Conservation (phyloP, 2,329 filamentous ascomycete genomes). For the Diplodia corticola region DNA sequence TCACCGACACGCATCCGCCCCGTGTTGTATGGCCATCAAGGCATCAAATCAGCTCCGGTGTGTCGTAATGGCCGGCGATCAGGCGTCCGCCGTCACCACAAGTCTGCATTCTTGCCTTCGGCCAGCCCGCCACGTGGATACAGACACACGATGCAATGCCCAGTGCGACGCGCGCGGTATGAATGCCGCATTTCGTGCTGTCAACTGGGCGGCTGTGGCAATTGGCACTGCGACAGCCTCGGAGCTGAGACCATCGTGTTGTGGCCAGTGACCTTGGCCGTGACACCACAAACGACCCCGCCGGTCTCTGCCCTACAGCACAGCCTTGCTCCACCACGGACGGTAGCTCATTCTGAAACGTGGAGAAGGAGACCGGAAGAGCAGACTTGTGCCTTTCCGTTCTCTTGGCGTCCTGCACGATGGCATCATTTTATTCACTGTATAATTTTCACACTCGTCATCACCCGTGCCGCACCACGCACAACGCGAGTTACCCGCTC, state of each 20-base stretch:
- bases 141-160: background rate
- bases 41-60: background rate
- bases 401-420: background rate
- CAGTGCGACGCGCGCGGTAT: background rate
- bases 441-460: background rate
- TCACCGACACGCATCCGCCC: constrained; percentile 2
- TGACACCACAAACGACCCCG: background rate
- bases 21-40: background rate
- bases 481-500: background rate
- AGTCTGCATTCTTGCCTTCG: background rate
- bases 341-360: background rate
- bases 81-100: background rate
- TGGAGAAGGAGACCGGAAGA: background rate
- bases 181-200: background rate
- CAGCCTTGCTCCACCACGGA: background rate
- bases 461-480: background rate
- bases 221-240: too few relatives aligned
- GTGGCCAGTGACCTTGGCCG: background rate
- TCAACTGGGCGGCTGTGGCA: background rate
- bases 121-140: background rate
- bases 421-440: background rate
- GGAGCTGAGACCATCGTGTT: background rate
- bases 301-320: background rate
- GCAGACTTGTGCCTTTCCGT: background rate
- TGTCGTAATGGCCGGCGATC: background rate